Percentiles rank a stretch among this genome's conserved stretches.
Conservation (phyloP, 2,329 filamentous ascomycete genomes). For the Colletotrichum somersetense region DNA sequence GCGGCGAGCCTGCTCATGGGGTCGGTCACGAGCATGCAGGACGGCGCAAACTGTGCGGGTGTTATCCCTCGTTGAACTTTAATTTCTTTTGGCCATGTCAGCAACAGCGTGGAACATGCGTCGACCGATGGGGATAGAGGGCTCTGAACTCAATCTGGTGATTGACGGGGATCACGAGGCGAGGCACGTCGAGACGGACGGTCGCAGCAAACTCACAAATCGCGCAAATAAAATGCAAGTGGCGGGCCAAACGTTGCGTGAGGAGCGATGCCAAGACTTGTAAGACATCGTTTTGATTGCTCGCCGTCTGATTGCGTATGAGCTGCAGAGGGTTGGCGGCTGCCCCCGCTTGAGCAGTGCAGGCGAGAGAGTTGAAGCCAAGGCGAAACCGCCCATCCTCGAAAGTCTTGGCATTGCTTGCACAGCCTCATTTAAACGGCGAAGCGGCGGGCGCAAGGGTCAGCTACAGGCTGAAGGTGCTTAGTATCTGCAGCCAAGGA, state of each 20-base stretch:
- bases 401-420: conserved; percentile 37
- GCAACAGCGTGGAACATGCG: conserved; percentile 19
- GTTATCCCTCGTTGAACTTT: conserved; percentile 29
- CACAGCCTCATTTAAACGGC: conserved; percentile 38
- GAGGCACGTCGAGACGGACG: conserved; percentile 25
- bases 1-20: conserved; percentile 4
- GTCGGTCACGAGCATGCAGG: background rate
- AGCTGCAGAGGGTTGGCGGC: background rate
- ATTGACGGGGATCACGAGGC: conserved; percentile 29
- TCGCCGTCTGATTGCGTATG: conserved; percentile 13
- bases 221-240: conserved; percentile 32
- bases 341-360: background rate
- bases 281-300: conserved; percentile 38
- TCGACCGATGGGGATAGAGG: conserved; percentile 17
- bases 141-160: conserved; percentile 17
- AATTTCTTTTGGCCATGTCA: conserved; percentile 25
- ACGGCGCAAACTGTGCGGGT: conserved; percentile 16
- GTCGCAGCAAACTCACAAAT: conserved; percentile 32
- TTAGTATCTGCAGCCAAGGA: conserved; percentile 41
- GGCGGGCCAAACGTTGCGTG: conserved; percentile 26
- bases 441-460: conserved; percentile 34
- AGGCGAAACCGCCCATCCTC: conserved; percentile 38
- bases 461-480: conserved; percentile 27
- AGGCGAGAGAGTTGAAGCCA: conserved; percentile 34
- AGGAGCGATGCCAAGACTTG: conserved; percentile 31